phyloP scores from a whole-genome alignment of 805 yeast genomes.

The Candida coleopterorum region DNA sequence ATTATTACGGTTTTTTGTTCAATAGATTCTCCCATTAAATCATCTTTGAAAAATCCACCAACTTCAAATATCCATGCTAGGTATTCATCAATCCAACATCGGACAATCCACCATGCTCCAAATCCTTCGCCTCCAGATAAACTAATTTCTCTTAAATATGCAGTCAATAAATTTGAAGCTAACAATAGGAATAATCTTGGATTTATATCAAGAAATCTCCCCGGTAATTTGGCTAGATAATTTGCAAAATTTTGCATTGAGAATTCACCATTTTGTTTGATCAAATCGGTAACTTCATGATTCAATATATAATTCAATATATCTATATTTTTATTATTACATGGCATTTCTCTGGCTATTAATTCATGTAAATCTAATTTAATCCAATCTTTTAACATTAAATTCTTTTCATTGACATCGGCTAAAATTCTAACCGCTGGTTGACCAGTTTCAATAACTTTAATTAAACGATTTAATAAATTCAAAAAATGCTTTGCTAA shows the following conservation, averaged over 20 bases:
- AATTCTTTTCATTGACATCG: constrained; percentile 36
- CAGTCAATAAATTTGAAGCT: constrained; percentile 49
- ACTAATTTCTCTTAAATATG: constrained; percentile 59
- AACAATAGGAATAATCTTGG: constrained; percentile 54
- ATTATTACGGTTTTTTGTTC: not conserved
- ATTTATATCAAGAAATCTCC: constrained; percentile 43
- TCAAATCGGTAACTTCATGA: constrained; percentile 27
- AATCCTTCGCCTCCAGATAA: constrained; percentile 55
- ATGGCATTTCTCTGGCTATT: constrained; percentile 48
- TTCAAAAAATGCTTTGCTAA: constrained; percentile 51
- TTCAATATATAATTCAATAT: constrained; percentile 29
- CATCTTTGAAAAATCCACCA: constrained; percentile 46
- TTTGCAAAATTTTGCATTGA: constrained; percentile 7
- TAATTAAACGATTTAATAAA: constrained; percentile 50
- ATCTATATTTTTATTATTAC: constrained; percentile 35
- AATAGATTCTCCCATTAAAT: too few species aligned
- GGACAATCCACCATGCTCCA: constrained; percentile 70
- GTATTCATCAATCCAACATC: constrained; percentile 77
- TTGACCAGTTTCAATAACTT: constrained; percentile 50
- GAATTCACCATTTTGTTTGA: constrained; percentile 7
- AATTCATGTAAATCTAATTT: constrained; percentile 45
- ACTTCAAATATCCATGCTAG: constrained; percentile 62
- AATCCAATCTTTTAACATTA: constrained; percentile 59
- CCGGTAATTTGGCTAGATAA: constrained; percentile 36
- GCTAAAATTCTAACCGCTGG: constrained; percentile 45